Evolutionary conservation across 768 basidiomycete genomes (phyloP).

Genomic region (Lactarius pseudohatsudake): DNA sequence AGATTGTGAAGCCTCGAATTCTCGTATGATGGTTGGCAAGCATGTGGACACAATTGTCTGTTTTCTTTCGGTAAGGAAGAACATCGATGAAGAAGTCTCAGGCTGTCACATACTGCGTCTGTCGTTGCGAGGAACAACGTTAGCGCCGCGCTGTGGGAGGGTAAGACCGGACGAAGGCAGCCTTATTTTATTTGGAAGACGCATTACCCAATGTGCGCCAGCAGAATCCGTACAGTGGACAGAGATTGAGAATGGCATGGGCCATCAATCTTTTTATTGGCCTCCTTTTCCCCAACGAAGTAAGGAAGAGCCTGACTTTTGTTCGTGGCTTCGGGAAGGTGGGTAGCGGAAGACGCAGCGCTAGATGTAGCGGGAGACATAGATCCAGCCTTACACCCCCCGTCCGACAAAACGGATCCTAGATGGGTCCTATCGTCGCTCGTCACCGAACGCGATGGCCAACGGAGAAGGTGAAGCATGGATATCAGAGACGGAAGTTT

Average conservation of each 20-base stretch:
- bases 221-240: constrained; percentile 25
- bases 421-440: constrained; percentile 5
- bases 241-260: constrained; percentile 16
- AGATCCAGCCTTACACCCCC: constrained; percentile 1
- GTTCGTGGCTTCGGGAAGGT: constrained; percentile 19
- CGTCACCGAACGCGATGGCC: constrained; percentile 19
- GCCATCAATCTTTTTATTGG: constrained; percentile 8
- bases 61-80: constrained; percentile 8
- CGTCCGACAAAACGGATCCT: constrained; percentile 11
- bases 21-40: constrained; percentile 74
- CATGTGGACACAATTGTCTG: constrained; percentile 79
- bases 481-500: background rate
- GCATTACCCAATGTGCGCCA: constrained; percentile 28
- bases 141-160: constrained; percentile 60
- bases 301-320: constrained; percentile 14
- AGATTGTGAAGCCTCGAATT: constrained; percentile 62
- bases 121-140: constrained; percentile 85
- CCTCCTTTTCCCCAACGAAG: constrained; percentile 4
- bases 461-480: constrained; percentile 21
- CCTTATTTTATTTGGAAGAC: constrained; percentile 4
- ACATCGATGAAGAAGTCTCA: constrained; percentile 14
- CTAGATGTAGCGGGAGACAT: constrained; percentile 17
- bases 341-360: constrained; percentile 18
- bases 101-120: constrained; percentile 59
- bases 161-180: constrained; percentile 14